Conservation (phyloP, 768 basidiomycete genomes). For the Collybia mongolica region DNA sequence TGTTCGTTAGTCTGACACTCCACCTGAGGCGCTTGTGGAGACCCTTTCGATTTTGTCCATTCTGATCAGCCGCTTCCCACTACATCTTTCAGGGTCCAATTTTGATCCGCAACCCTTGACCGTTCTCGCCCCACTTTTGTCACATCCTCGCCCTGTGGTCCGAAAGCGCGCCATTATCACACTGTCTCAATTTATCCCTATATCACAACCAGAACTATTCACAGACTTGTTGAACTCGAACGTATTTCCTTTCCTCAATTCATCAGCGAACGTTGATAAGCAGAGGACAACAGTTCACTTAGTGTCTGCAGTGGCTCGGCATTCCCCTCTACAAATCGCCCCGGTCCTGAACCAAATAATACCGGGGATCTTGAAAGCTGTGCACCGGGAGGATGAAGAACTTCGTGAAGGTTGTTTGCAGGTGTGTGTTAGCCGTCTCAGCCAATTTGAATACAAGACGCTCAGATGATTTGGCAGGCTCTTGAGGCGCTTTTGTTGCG, state of each 20-base stretch:
- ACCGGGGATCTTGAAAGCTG: slow-evolving; percentile 67
- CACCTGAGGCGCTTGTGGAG: slow-evolving; percentile 81
- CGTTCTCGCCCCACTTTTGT: slow-evolving; percentile 69
- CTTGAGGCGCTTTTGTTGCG: slow-evolving; percentile 82
- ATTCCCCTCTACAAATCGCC: slow-evolving; percentile 67
- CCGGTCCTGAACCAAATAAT: slow-evolving; percentile 62
- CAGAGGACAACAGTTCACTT: slow-evolving; percentile 79
- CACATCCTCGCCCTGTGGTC: slow-evolving; percentile 79
- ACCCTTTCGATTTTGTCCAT: slow-evolving; percentile 85
- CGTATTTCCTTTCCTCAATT: slow-evolving; percentile 57
- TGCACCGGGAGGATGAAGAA: slow-evolving; percentile 79
- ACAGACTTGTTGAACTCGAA: slow-evolving; percentile 54
- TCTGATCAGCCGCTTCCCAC: slow-evolving; percentile 82
- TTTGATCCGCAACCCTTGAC: slow-evolving; percentile 59
- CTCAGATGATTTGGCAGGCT: slow-evolving; percentile 44
- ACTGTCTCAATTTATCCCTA: slow-evolving; percentile 79
- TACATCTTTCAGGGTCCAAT: slow-evolving; percentile 53
- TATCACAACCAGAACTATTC: slow-evolving; percentile 64
- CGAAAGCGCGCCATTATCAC: slow-evolving; percentile 91
- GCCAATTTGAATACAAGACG: not conserved
- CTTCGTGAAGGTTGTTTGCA: slow-evolving; percentile 78
- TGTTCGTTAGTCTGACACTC: slow-evolving; percentile 54
- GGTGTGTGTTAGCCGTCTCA: slow-evolving; percentile 30
- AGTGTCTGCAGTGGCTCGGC: slow-evolving; percentile 75
- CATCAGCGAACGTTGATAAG: slow-evolving; percentile 57